A percentile compares a stretch with the other conserved stretches of the same genome.
phyloP scores from a whole-genome alignment of 2,329 filamentous ascomycete genomes.

The Fusarium brevicatenulatum region DNA sequence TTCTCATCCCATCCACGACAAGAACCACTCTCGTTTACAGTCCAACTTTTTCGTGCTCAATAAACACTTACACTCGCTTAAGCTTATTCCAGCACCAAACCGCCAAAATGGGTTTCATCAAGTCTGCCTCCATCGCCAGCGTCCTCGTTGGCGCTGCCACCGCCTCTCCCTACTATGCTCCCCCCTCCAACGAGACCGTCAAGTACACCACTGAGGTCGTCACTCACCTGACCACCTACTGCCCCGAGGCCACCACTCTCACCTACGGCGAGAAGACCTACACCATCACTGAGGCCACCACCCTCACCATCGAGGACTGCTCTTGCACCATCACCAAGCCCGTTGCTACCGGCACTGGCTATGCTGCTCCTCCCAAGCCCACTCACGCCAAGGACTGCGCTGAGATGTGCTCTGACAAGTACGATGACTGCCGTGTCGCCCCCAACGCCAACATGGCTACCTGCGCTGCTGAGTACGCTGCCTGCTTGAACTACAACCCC shows the following conservation, averaged over 20 bases:
- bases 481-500: constrained; percentile 43
- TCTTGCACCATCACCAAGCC: constrained; percentile 69
- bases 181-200: constrained; percentile 44
- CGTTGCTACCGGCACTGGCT: constrained; percentile 15
- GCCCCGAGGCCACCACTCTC: constrained; percentile 69
- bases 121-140: constrained; percentile 31
- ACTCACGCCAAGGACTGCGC: constrained; percentile 28
- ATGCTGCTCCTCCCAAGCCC: constrained; percentile 22
- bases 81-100: constrained; percentile 12
- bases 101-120: constrained; percentile 37
- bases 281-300: constrained; percentile 71
- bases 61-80: constrained; percentile 3
- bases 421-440: constrained; percentile 33
- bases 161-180: constrained; percentile 31
- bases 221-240: constrained; percentile 73
- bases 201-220: constrained; percentile 71
- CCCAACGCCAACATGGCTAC: constrained; percentile 35
- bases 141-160: constrained; percentile 29
- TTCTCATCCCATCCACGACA: constrained; percentile 21
- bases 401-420: constrained; percentile 26
- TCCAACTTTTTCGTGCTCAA: neutral
- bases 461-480: constrained; percentile 41
- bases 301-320: constrained; percentile 72
- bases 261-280: constrained; percentile 70
- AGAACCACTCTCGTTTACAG: constrained; percentile 15